Evolutionary conservation across 441 rosid genomes (phyloP).

Genomic region (Arabidopsis hybrid): DNA sequence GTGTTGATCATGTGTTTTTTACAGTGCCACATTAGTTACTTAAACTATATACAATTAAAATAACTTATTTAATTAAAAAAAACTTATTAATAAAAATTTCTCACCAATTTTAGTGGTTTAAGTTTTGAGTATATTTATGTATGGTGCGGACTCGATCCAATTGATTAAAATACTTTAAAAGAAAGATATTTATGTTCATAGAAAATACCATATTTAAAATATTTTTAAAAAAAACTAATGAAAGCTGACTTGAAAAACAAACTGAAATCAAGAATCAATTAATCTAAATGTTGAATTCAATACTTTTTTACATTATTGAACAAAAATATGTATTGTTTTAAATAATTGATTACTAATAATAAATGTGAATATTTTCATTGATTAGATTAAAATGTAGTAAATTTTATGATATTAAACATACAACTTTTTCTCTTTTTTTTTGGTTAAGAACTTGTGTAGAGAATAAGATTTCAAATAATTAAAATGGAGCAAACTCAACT

Average conservation of each 20-base stretch:
- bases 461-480: background rate
- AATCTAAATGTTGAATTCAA: background rate
- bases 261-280: background rate
- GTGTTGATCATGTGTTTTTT: background rate
- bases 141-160: constrained; percentile 1
- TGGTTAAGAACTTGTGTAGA: background rate
- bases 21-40: background rate
- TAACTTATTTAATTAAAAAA: too few relatives aligned
- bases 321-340: background rate
- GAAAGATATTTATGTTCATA: background rate
- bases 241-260: background rate
- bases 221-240: background rate
- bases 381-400: background rate
- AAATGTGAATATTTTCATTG: background rate
- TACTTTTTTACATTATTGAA: background rate
- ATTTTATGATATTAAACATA: background rate
- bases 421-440: background rate
- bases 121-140: background rate
- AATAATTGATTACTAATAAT: background rate
- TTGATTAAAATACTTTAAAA: background rate
- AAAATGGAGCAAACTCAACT: background rate
- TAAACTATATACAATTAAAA: background rate
- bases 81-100: background rate
- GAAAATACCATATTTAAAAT: too few relatives aligned
- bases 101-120: background rate